Conservation (phyloP, 192 early-diverging fungal genomes). For the Chytriomyces sp. region DNA sequence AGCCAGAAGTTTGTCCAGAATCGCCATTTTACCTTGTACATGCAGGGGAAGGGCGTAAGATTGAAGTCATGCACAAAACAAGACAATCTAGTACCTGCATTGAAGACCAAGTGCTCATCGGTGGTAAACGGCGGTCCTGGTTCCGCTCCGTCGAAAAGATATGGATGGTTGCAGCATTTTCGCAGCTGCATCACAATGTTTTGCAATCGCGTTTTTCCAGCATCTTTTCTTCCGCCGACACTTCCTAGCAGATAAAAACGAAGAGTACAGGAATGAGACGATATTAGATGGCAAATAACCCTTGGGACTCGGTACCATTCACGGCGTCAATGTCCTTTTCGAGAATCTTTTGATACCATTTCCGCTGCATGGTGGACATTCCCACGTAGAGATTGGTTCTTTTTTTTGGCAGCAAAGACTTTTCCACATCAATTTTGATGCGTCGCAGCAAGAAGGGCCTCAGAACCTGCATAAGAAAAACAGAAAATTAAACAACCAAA, state of each 20-base stretch:
- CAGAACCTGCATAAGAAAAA: constrained; percentile 56
- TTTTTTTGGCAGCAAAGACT: constrained; percentile 93
- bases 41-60: constrained; percentile 4
- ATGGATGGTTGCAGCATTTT: constrained; percentile 86
- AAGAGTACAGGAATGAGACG: neutral
- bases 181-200: constrained; percentile 97
- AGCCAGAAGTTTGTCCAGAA: constrained; percentile 87
- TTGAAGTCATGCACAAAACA: neutral
- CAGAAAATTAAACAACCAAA: constrained; percentile 46
- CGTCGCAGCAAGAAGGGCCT: constrained; percentile 64
- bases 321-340: constrained; percentile 98
- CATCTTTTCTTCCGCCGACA: constrained; percentile 64
- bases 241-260: constrained; percentile 22
- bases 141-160: constrained; percentile 89
- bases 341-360: constrained; percentile 93
- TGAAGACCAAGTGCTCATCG: constrained; percentile 92
- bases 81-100: constrained; percentile 60
- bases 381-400: constrained; percentile 89
- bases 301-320: constrained; percentile 65
- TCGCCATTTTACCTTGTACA: constrained; percentile 81
- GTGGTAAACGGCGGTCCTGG: constrained; percentile 94
- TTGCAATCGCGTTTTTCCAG: constrained; percentile 87
- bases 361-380: constrained; percentile 91
- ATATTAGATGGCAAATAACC: neutral
- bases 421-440: constrained; percentile 88